These are phyloP conservation scores for Saitozyma podzolica DNA, from an alignment of 768 basidiomycete species.

Conservation along the genomic window DNA sequence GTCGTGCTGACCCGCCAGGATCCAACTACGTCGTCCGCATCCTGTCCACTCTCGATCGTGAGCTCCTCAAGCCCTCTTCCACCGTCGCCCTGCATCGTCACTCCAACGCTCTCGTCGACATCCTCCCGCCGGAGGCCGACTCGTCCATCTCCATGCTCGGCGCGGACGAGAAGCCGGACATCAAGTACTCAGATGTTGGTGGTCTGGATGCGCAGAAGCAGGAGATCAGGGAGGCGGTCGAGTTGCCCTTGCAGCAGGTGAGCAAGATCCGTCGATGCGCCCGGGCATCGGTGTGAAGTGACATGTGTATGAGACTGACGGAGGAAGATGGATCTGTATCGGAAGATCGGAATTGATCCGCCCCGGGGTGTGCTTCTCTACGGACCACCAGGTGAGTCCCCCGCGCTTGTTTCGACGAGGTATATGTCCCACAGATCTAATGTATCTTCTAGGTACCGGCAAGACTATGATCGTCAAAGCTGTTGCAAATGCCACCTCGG, in stretches of 20 bases:
- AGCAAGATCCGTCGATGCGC: conserved; percentile 6
- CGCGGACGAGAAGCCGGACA: conserved; percentile 91
- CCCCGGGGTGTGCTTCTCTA: conserved; percentile 95
- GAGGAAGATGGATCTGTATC: conserved; percentile 93
- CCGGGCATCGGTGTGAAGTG: not conserved
- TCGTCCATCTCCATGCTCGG: conserved; percentile 94
- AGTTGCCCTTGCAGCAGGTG: conserved; percentile 67
- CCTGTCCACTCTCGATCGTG: conserved; percentile 92
- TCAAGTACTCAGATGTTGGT: conserved; percentile 89
- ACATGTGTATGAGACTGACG: conserved; percentile 9
- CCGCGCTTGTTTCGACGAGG: not conserved
- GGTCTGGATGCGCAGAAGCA: conserved; percentile 98
- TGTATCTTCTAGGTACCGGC: conserved; percentile 72
- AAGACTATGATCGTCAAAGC: conserved; percentile 99
- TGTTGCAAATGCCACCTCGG: conserved; percentile 97
- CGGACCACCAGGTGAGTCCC: conserved; percentile 80
- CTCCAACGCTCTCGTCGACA: conserved; percentile 97
- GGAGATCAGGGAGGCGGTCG: conserved; percentile 97
- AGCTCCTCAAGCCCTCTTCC: conserved; percentile 92
- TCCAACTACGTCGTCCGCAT: conserved; percentile 98
- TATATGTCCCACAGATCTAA: conserved; percentile 8
- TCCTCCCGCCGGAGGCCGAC: conserved; percentile 97
- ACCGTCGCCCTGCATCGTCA: conserved; percentile 98
- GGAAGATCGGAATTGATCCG: conserved; percentile 99
- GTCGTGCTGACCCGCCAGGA: conserved; percentile 55